These are phyloP conservation scores for Atractiella rhizophila DNA, from an alignment of 768 basidiomycete genomes.

Conservation along the genomic window DNA sequence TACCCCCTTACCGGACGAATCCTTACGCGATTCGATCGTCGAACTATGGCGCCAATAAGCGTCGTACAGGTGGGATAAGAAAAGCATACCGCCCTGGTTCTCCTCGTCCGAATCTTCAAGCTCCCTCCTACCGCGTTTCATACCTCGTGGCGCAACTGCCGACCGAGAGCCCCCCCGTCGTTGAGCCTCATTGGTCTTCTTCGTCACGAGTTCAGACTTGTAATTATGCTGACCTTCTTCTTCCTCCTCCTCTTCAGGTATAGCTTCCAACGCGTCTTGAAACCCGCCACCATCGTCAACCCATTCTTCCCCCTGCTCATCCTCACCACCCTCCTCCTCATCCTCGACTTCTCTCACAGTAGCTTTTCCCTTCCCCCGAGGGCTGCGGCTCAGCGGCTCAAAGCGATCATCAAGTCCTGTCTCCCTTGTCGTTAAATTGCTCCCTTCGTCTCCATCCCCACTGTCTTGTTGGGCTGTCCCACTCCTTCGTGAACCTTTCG, in stretches of 20 bases:
- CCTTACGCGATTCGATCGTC: conserved; percentile 43
- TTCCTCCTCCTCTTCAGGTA: conserved; percentile 8
- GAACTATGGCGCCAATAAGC: conserved; percentile 32
- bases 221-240: conserved; percentile 1
- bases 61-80: not conserved
- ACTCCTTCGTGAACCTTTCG: too few relatives aligned
- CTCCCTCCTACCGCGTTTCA: not conserved
- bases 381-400: too few relatives aligned
- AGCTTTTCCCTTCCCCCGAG: too few relatives aligned
- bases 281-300: not conserved
- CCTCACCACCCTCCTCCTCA: conserved; percentile 4
- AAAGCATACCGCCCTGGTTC: not conserved
- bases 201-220: not conserved
- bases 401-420: too few relatives aligned
- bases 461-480: too few relatives aligned
- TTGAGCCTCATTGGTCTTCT: not conserved
- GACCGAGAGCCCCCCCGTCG: conserved; percentile 1
- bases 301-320: conserved; percentile 3
- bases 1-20: conserved; percentile 64
- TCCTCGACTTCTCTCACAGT: conserved; percentile 2
- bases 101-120: conserved; percentile 3
- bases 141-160: not conserved
- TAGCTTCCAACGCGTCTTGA: not conserved
- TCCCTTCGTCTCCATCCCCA: too few relatives aligned
- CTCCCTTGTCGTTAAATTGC: too few relatives aligned